Base-by-base conservation (phyloP, 345 rosid genomes). In the Populus nigra region DNA sequence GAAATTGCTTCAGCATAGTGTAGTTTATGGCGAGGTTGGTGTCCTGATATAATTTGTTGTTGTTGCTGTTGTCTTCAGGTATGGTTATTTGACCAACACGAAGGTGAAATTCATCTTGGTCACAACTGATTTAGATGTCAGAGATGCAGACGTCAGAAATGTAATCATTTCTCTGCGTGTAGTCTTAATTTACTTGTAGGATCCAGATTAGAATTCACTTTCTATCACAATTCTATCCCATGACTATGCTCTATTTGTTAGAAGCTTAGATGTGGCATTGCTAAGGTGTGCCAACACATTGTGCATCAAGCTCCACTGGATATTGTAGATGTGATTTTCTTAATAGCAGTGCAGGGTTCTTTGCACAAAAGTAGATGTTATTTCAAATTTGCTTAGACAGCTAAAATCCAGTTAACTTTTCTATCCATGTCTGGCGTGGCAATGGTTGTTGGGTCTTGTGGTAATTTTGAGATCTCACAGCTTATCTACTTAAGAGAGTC, bases 71-170 rank as follows among this genome's bases (percentile, higher is more conserved):
- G 79, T 76, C n/a, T 86, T 73, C 79, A 93, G 98, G 76, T 93
- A 93, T 73, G 97, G 96, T 73, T 93, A 92, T 85, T 87, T 96
- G 91, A 96, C 98, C 29, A 96, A 93, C 88, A 93, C 98, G 45
- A 92, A 93, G 86, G 99, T 93, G 75, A 96, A 96, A 76, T 92
- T 96, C 81, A 93, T 93, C 74, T 65, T 92, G 83, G 98, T 96
- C 79, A 92, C 95, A 0, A 91, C 94, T 5, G 97, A 96, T 90
- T 78, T 92, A 75, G 98, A 92, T 82, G 96, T 93, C 67, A 88
- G 85, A 87, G 98, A 96, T 80, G 94, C 92, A 0, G 95, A 96
- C 82, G 98, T 96, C 55, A 88, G 91, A 88, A 92, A 84, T 93
- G 97, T 92, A 82, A 92, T 97, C 55, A 70, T 13, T 6, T 80